These are phyloP conservation scores for Graphilbum fragrans DNA, from an alignment of 2,329 filamentous ascomycete genomes.

Conservation along the genomic window DNA sequence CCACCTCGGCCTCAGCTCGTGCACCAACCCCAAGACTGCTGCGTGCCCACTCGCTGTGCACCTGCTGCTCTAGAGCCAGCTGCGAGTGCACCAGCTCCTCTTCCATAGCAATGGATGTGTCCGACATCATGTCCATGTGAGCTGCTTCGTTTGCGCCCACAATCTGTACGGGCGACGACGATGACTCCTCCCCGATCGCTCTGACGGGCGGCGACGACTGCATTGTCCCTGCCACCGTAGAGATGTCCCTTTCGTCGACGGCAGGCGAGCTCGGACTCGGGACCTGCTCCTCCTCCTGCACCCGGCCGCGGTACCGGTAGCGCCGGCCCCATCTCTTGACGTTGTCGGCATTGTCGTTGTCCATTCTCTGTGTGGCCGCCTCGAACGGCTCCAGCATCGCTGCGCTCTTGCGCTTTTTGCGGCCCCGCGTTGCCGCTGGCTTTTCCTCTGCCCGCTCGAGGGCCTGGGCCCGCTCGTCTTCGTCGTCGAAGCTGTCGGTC, in stretches of 20 bases:
- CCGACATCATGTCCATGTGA: neutral
- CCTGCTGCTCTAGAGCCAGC: conserved; percentile 12
- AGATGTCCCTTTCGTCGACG: too few relatives aligned
- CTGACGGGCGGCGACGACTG: too few relatives aligned
- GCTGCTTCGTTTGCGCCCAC: neutral
- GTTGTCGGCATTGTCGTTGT: too few relatives aligned
- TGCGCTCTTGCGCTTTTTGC: conserved; percentile 4
- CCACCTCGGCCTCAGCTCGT: neutral
- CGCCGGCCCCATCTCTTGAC: neutral
- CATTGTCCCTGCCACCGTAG: too few relatives aligned
- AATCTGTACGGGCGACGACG: too few relatives aligned
- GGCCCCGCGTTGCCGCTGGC: neutral
- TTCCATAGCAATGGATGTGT: conserved; percentile 3
- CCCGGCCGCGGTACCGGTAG: neutral
- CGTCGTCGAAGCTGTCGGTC: conserved; percentile 5
- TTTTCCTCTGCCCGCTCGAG: too few relatives aligned
- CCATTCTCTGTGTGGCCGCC: neutral
- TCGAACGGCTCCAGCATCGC: conserved; percentile 2
- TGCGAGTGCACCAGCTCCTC: conserved; percentile 18
- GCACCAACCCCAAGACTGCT: neutral
- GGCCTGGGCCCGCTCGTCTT: conserved; percentile 10
- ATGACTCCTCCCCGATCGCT: too few relatives aligned
- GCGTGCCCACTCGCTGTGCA: conserved; percentile 10
- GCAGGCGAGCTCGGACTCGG: too few relatives aligned
- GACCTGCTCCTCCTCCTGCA: too few relatives aligned